Base-by-base conservation (phyloP, 2,329 filamentous ascomycete species). In the Epichloe hybrida region DNA sequence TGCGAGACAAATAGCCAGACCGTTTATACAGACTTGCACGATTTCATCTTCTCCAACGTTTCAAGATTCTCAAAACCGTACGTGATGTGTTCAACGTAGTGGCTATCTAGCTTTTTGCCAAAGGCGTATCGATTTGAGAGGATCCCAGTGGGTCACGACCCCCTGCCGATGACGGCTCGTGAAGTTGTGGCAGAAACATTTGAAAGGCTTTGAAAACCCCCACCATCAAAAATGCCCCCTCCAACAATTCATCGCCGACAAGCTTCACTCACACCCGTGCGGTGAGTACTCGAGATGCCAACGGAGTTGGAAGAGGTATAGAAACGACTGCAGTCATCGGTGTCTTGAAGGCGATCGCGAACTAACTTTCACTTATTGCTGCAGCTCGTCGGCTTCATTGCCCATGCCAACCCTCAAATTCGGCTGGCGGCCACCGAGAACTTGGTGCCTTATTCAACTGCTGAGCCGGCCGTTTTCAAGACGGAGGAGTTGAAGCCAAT, bases 351-450 rank as follows among this genome's bases (percentile, higher is more conserved):
- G 37, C 39, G 20, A 46, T 20, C 21, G 17, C 39, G n/a, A 12
- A 41, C 20, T 35, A 37, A 34, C 20, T 35, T 36, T 37, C 23
- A 15, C 46, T 34, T 40, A 34, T 17, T 41, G 34, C 34, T 15
- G 13, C 59, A 95, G 88, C 81, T 95, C 50, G 88, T 96, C 54
- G 88, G 89, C 65, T 96, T 97, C 69, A 86, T 97, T 53, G 85
- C 87, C 67, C 85, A 95, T 70, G 87, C 87, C 53, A 95, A 94
- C 65, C 88, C 88, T 41, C 86, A 95, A 65, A 88, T 97, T 56
- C 82, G 93, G 59, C 82, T 88, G 65, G 77, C 91, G 58, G 90
- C 90, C 46, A 81, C 84, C 50, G 89, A 95, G 67, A 86, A 94
- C 59, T 76, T 96, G 37, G 82, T 96, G 44, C 87, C 88, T 11